Evolutionary conservation across 768 basidiomycete genomes (phyloP), one percentile per base, ranked within the genome.

Genomic region (Tremella mesenterica): DNA sequence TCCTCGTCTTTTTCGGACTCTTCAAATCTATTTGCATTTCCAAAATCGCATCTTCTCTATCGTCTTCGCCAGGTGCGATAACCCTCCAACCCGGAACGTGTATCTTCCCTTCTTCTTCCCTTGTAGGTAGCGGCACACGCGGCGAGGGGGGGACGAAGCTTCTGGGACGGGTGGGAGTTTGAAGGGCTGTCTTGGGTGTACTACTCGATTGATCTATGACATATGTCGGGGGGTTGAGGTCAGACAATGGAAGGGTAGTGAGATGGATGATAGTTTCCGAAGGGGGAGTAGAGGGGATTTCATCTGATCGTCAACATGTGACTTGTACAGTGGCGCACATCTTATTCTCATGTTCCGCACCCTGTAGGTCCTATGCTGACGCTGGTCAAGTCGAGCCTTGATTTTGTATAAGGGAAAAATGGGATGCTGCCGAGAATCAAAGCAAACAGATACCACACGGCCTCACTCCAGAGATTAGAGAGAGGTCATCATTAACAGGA

Each of bases 201-300:
- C 23, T 8, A 25, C 23, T 16, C 4, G 20, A 7, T 12, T 25
- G 23, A 5, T 47, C 25, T 26, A 41, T 41, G n/a, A 33, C 28
- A 46, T 9, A 27, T 4, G 50, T 13, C 0, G 60, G 52, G 3
- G 59, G 63, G 13, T 53, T 68, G 20, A 77, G 75, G 43, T 79
- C 74, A 38, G 81, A 74, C 25, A 76, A 64, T 28, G 82, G 77
- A 69, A 86, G 80, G 18, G 89, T 90, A 13, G 86, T 86, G 61
- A 91, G 75, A 44, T 86, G 65, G 67, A 93, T 83, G 18, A 72
- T 75, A 6, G 85, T 83, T 38, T 78, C 75, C 8, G 78, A 75
- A 27, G 86, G 83, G 41, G 91, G 81, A 49, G 86, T 83, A 81
- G 53, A 85, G 81, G 56, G 80, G 83, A 68, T 86, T 86, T 51